Evolutionary conservation across 495 filamentous ascomycete genomes (phyloP), one percentile per base, ranked within the genome.

Genomic region (Arthonia radiata): DNA sequence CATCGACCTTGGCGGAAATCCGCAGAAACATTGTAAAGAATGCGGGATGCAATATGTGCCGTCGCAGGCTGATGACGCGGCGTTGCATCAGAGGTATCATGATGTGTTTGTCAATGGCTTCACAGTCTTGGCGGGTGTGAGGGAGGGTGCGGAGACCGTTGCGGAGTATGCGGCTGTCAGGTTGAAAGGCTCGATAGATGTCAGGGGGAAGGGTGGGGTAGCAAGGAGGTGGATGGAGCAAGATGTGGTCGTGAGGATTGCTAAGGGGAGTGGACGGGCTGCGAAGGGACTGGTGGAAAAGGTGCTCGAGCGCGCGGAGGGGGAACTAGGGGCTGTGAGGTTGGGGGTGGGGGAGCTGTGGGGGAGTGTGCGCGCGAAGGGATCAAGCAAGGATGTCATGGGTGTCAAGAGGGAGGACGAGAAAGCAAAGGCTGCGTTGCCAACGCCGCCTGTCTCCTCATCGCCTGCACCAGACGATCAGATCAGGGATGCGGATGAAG

Each of bases 41-140:
- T 78, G 71, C 40, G 64, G 59, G 1, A 78, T 78, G 71, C 65
- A 70, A 31, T 78, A 76, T 40, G 54, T 71, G 21, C 60, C 68
- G 8, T 72, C 67, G 0, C 62, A 65, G 13, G 48, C 50, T 22
- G 69, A 73, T 35, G 71, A 78, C 34, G 51, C 55, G 18, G 55
- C 54, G 2, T 38, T 75, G 18, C 71, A 78, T 38, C 64, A 59
- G 37, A 69, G 65, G 29, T 75, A 66, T 36, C 73, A 77, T 43
- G 61, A 57, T 21, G 63, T 65, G 52, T 68, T 69, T 28, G 49
- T 58, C 4, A 59, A 59, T 15, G 71, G 71, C 18, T 56, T 75
- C 15, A 65, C 72, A 30, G 46, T 77, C 24, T 57, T 56, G 16
- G 67, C 63, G 41, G 49, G 54, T 22, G 19, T 11, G 19, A 7